Percentiles rank a stretch among this genome's conserved stretches.
These are phyloP conservation scores for Irpex sp. DNA, from an alignment of 1,284 basidiomycete species.

Conservation along the genomic window DNA sequence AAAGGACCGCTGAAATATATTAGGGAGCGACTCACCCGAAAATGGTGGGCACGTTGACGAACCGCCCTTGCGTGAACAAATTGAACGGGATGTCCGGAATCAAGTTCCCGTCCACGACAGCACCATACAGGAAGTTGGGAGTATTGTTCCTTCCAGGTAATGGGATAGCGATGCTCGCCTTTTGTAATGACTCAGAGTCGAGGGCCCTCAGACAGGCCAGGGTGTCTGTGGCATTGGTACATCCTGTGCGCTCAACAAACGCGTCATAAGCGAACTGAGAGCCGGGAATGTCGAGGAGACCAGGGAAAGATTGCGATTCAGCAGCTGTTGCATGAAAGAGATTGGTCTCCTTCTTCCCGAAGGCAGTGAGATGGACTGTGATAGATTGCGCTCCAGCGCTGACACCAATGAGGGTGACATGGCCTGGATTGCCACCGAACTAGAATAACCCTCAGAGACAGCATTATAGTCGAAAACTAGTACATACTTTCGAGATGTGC, in stretches of 20 bases:
- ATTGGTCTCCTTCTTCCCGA: conserved; percentile 27
- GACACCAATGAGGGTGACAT: not conserved
- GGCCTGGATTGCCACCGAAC: not conserved
- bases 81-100: not conserved
- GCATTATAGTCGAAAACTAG: not conserved
- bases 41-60: not conserved
- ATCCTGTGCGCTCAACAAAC: conserved; percentile 29
- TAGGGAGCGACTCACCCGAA: not conserved
- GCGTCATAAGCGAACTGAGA: conserved; percentile 31
- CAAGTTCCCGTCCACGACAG: not conserved
- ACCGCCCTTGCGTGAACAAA: not conserved
- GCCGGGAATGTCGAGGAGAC: conserved; percentile 25
- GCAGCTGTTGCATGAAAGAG: conserved; percentile 33
- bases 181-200: not conserved
- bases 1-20: not conserved
- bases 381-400: conserved; percentile 34
- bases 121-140: not conserved
- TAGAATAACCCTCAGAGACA: not conserved
- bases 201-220: conserved; percentile 34
- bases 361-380: conserved; percentile 27
- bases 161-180: not conserved
- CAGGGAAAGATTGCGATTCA: conserved; percentile 33
- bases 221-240: conserved; percentile 27
- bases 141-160: not conserved
- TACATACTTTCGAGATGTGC: conserved; percentile 7